A percentile compares a stretch with the other conserved stretches of the same genome.
Evolutionary conservation across 805 yeast species (phyloP).

Genomic region (Trichomonascus vanleenenianus): DNA sequence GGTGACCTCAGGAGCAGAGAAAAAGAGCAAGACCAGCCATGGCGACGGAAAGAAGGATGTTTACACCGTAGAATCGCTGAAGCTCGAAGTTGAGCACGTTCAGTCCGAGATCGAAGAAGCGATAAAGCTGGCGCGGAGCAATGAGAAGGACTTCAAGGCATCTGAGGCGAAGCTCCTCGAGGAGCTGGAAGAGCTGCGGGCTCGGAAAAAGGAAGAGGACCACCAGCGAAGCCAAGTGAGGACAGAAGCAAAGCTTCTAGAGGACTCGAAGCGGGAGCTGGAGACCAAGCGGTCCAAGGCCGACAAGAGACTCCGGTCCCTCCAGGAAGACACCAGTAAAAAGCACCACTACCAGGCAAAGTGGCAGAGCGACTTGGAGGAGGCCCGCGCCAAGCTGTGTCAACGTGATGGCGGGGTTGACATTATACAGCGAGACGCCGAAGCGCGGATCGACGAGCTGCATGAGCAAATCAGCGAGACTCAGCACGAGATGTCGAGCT

Average conservation of each 20-base stretch:
- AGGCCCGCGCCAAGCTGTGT: constrained; percentile 11
- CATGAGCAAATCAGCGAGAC: constrained; percentile 8
- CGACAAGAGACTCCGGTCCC: constrained; percentile 18
- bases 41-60: constrained; percentile 10
- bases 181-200: constrained; percentile 25
- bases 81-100: constrained; percentile 29
- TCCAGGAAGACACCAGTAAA: constrained; percentile 15
- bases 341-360: constrained; percentile 7
- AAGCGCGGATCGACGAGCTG: constrained; percentile 7
- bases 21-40: neutral
- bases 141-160: constrained; percentile 23
- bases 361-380: constrained; percentile 21
- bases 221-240: constrained; percentile 26
- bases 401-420: constrained; percentile 9
- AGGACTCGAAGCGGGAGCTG: constrained; percentile 29
- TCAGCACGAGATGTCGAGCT: constrained; percentile 13
- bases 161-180: constrained; percentile 21
- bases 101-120: constrained; percentile 27
- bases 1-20: neutral
- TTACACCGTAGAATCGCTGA: constrained; percentile 29
- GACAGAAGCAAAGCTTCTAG: constrained; percentile 30
- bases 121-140: constrained; percentile 18
- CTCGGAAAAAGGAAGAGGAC: constrained; percentile 26
- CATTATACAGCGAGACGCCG: constrained; percentile 8
- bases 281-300: constrained; percentile 29